These are phyloP conservation scores for Nissolia schottii DNA, from an alignment of 306 rosid genomes.

Conservation along the genomic window DNA sequence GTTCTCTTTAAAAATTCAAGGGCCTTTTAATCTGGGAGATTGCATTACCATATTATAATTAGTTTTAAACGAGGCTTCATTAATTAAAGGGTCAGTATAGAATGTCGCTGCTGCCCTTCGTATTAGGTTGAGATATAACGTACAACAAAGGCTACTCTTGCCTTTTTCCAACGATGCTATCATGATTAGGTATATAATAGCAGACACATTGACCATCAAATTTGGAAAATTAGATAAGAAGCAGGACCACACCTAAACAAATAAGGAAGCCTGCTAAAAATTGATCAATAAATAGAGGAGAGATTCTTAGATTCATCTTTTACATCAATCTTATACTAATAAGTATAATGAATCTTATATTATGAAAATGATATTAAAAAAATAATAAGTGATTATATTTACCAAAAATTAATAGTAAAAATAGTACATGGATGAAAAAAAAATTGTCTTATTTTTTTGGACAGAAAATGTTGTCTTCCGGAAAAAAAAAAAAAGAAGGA, in stretches of 20 bases:
- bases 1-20: neutral
- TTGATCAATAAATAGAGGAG: neutral
- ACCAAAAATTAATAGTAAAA: no score
- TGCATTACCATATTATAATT: neutral
- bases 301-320: no score
- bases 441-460: no score
- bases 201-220: neutral
- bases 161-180: neutral
- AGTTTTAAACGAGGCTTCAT: neutral
- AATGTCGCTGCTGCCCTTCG: conserved; percentile 1
- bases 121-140: neutral
- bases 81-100: conserved; percentile 16
- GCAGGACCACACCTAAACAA: conserved; percentile 15
- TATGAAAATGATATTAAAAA: no score
- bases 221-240: neutral
- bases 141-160: neutral
- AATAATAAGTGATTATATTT: no score
- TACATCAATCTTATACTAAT: no score
- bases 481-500: no score
- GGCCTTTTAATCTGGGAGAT: conserved; percentile 9
- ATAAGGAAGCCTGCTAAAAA: neutral
- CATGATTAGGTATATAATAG: neutral
- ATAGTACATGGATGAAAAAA: no score
- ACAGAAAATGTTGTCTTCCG: no score
- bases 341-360: no score